Percentiles rank a stretch among this genome's conserved stretches.
Evolutionary conservation across 495 filamentous ascomycete species (phyloP).

Genomic region (Aspergillus haitiensis): DNA sequence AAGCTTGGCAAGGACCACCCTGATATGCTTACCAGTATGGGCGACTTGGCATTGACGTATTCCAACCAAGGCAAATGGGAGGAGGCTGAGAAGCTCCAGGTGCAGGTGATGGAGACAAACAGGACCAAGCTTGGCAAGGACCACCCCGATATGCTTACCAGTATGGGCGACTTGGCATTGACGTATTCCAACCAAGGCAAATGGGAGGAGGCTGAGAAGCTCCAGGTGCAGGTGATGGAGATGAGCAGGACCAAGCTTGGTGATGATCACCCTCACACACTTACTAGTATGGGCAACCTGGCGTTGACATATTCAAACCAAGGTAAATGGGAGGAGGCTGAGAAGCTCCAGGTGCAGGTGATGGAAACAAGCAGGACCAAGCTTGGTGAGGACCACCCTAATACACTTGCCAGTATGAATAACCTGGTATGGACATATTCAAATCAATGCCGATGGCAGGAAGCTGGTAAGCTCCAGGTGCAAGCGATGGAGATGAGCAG

Average conservation of each 20-base stretch:
- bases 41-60: conserved; percentile 32
- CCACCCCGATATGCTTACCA: conserved; percentile 29
- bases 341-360: conserved; percentile 23
- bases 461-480: conserved; percentile 31
- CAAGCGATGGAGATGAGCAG: conserved; percentile 19
- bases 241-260: conserved; percentile 2
- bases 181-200: conserved; percentile 32
- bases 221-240: conserved; percentile 30
- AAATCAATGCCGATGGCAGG: conserved; percentile 26
- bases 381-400: conserved; percentile 38
- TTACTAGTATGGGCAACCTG: conserved; percentile 31
- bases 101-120: conserved; percentile 28
- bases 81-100: conserved; percentile 31
- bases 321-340: conserved; percentile 32
- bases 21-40: conserved; percentile 30
- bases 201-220: conserved; percentile 32
- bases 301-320: conserved; percentile 19
- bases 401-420: conserved; percentile 36
- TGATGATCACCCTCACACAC: conserved; percentile 26
- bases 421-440: conserved; percentile 16
- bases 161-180: conserved; percentile 26
- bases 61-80: conserved; percentile 29
- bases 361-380: conserved; percentile 19
- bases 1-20: conserved; percentile 32
- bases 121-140: conserved; percentile 16